Conservation (phyloP, 192 early-diverging fungal genomes). For the Podila clonocystis region DNA sequence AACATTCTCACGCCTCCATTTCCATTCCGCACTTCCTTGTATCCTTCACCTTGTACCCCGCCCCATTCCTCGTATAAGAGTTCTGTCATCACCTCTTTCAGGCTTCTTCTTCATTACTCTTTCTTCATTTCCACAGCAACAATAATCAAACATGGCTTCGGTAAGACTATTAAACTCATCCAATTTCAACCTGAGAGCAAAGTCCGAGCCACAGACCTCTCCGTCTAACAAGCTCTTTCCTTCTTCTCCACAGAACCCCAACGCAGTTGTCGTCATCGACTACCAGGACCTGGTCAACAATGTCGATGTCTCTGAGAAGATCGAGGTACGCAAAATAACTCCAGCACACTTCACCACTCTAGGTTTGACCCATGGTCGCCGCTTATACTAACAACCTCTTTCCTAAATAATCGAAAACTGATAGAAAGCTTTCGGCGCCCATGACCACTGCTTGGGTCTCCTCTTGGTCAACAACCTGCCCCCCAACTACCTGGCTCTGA, state of each 20-base stretch:
- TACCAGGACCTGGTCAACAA: constrained; percentile 57
- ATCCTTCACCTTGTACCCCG: no score
- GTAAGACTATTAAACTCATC: neutral
- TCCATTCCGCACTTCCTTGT: no score
- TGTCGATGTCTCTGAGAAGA: constrained; percentile 52
- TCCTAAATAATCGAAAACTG: neutral
- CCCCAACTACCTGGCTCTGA: constrained; percentile 48
- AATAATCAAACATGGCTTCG: neutral
- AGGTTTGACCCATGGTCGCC: no score
- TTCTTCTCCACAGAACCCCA: constrained; percentile 11
- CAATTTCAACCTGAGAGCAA: neutral
- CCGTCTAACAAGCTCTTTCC: neutral
- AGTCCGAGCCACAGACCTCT: neutral
- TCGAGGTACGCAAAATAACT: constrained; percentile 15
- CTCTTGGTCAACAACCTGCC: constrained; percentile 68
- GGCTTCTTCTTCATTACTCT: neutral
- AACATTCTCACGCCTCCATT: no score
- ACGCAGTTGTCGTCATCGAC: constrained; percentile 55
- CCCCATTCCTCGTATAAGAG: no score
- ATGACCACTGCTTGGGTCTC: constrained; percentile 62
- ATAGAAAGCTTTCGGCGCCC: constrained; percentile 62
- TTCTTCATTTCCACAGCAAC: neutral
- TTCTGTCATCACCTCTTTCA: neutral
- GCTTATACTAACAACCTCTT: no score
- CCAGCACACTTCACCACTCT: no score